Conservation (phyloP, 1,139 yeast genomes). For the Kodamaea suecica region DNA sequence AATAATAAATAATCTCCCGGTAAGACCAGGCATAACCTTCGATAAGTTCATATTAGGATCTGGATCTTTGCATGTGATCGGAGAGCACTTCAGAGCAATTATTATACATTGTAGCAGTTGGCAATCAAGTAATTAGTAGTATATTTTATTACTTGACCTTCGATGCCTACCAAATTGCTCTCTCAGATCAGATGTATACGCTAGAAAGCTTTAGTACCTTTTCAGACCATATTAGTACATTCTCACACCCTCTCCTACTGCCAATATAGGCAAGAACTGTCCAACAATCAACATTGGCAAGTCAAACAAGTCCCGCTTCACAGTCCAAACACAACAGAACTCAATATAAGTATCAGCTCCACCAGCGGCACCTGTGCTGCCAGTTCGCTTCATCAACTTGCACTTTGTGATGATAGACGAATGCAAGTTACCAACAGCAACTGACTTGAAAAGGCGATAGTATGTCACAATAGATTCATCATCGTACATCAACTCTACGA, state of each 20-base stretch:
- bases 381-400: constrained; percentile 39
- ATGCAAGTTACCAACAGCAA: constrained; percentile 49
- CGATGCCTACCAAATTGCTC: too few species aligned
- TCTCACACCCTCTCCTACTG: constrained; percentile 37
- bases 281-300: constrained; percentile 62
- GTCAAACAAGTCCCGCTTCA: constrained; percentile 83
- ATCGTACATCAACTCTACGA: constrained; percentile 48
- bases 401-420: constrained; percentile 50
- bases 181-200: too few species aligned
- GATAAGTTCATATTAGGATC: too few species aligned
- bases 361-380: constrained; percentile 9
- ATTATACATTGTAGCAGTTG: too few species aligned
- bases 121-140: too few species aligned
- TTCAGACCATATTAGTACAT: too few species aligned
- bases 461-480: constrained; percentile 46
- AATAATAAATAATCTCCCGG: too few species aligned
- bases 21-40: too few species aligned
- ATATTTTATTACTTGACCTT: too few species aligned
- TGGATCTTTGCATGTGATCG: too few species aligned
- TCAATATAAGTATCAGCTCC: constrained; percentile 34
- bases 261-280: constrained; percentile 46
- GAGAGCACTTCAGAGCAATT: too few species aligned
- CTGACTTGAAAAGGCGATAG: constrained; percentile 45
- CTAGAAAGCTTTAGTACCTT: too few species aligned
- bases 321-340: constrained; percentile 62